phyloP scores from a whole-genome alignment of 805 yeast genomes.

The Lipomyces yamadae region DNA sequence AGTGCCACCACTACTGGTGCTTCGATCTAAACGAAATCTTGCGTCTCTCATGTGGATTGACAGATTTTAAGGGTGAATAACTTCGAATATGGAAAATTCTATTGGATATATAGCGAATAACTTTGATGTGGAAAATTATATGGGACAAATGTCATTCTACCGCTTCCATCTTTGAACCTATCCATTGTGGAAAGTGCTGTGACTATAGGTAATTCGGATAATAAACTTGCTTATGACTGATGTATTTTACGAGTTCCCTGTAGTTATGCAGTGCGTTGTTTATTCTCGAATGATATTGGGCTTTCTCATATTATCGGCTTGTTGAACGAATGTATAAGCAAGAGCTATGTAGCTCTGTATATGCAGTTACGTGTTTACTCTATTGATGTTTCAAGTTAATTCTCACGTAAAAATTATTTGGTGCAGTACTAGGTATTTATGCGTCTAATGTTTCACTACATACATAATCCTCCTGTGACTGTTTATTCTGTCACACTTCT shows the following conservation, averaged over 20 bases:
- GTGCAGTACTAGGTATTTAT: background rate
- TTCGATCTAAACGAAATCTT: constrained; percentile 22
- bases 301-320: background rate
- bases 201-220: background rate
- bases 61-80: background rate
- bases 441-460: background rate
- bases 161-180: background rate
- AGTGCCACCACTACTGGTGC: constrained; percentile 37
- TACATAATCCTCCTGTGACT: background rate
- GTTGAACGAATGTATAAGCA: background rate
- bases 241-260: background rate
- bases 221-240: background rate
- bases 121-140: background rate
- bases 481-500: background rate
- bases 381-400: background rate
- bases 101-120: background rate
- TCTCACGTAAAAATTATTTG: background rate
- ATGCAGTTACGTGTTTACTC: background rate
- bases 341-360: background rate
- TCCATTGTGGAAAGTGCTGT: background rate
- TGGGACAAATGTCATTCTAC: background rate
- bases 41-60: background rate
- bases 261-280: background rate
- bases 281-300: background rate
- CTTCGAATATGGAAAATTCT: background rate